These are phyloP conservation scores for Chionographis japonica DNA, from an alignment of 106 monocot genomes.

Conservation along the genomic window DNA sequence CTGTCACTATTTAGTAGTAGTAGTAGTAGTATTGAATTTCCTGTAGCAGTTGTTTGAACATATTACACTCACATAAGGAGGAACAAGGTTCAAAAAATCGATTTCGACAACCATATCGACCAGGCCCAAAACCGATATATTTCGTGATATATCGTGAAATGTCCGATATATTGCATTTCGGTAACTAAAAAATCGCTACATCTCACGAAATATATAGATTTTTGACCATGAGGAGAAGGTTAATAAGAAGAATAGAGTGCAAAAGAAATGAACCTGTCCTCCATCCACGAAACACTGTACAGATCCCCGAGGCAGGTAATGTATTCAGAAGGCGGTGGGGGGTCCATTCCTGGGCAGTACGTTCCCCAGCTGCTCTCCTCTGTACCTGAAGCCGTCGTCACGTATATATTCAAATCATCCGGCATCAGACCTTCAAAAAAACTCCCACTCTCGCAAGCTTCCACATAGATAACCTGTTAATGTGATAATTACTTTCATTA, in stretches of 20 bases:
- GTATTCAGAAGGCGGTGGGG: conserved; percentile 61
- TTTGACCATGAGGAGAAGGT: too few relatives aligned
- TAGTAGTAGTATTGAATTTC: background rate
- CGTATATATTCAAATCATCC: conserved; percentile 70
- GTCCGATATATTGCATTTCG: too few relatives aligned
- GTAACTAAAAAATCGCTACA: too few relatives aligned
- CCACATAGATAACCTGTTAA: conserved; percentile 78
- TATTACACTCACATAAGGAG: too few relatives aligned
- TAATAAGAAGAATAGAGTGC: background rate
- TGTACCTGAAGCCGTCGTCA: conserved; percentile 85
- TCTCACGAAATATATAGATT: too few relatives aligned
- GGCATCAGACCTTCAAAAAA: conserved; percentile 86
- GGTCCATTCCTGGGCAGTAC: conserved; percentile 77
- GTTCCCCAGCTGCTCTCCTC: conserved; percentile 87
- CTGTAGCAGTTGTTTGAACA: too few relatives aligned
- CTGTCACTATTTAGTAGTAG: too few relatives aligned
- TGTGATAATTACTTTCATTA: too few relatives aligned
- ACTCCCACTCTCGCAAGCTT: conserved; percentile 94
- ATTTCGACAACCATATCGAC: too few relatives aligned
- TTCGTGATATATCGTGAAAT: too few relatives aligned
- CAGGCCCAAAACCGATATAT: too few relatives aligned
- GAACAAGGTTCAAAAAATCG: too few relatives aligned
- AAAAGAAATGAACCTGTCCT: conserved; percentile 58
- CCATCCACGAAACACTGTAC: conserved; percentile 94
- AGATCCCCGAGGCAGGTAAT: conserved; percentile 81